Percentiles rank a stretch among this genome's conserved stretches.
These are phyloP conservation scores for Trypanosomatidae sp. DNA, from an alignment of 208 protist species.

Conservation along the genomic window DNA sequence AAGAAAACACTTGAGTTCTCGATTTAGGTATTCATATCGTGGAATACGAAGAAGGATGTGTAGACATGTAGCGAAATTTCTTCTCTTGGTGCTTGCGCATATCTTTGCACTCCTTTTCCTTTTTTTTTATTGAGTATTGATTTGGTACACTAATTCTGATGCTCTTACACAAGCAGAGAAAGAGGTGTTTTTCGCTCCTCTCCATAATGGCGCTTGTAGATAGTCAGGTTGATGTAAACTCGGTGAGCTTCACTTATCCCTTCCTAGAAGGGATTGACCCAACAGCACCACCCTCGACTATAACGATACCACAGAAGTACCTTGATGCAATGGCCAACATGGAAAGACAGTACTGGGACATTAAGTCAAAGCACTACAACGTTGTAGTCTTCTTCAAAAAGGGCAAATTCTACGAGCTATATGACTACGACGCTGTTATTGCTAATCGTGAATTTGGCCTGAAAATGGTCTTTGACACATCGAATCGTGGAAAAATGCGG, in stretches of 20 bases:
- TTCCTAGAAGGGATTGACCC: constrained; percentile 78
- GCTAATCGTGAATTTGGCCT: constrained; percentile 93
- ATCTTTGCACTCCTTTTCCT: background rate
- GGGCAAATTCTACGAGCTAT: constrained; percentile 96
- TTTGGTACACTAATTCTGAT: background rate
- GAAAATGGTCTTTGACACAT: constrained; percentile 89
- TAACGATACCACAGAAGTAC: constrained; percentile 76
- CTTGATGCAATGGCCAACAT: constrained; percentile 89
- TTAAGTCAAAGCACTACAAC: constrained; percentile 93
- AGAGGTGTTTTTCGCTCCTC: background rate
- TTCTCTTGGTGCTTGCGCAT: background rate
- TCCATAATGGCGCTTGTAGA: background rate
- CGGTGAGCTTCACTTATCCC: constrained; percentile 65
- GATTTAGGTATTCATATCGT: background rate
- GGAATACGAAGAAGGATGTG: background rate
- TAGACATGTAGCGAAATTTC: background rate
- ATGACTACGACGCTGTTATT: constrained; percentile 94
- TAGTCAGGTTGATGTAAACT: constrained; percentile 25
- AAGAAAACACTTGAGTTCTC: background rate
- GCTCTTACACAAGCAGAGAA: background rate
- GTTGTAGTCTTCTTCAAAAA: constrained; percentile 97
- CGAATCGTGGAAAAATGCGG: constrained; percentile 90
- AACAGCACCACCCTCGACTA: constrained; percentile 47
- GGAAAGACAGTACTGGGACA: constrained; percentile 97
- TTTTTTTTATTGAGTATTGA: background rate